Evolutionary conservation across 169 alveolate genomes (phyloP).

Genomic region (Plasmodium gaboni): DNA sequence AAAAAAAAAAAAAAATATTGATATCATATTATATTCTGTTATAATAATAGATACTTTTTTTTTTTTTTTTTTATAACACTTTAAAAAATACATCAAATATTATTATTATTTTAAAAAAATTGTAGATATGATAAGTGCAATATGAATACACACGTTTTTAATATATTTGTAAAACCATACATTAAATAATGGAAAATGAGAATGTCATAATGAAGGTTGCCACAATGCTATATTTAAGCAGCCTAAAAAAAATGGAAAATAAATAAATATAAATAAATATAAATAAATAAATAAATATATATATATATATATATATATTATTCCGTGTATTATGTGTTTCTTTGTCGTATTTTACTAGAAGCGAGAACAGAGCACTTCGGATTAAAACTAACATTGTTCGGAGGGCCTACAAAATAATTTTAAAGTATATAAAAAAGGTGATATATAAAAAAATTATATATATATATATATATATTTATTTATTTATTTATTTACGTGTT

Average conservation of each 20-base stretch:
- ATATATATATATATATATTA: too few species aligned
- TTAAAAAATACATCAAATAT: too few species aligned
- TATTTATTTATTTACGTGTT: too few species aligned
- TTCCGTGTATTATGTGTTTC: neutral
- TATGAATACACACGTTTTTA: too few species aligned
- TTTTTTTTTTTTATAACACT: too few species aligned
- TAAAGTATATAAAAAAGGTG: neutral
- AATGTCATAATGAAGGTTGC: constrained; percentile 48
- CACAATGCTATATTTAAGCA: constrained; percentile 62
- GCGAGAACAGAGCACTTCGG: constrained; percentile 63
- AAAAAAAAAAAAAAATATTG: too few species aligned
- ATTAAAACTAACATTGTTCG: constrained; percentile 55
- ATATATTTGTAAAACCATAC: too few species aligned
- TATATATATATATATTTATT: neutral
- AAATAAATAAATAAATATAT: neutral
- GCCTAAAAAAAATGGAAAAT: constrained; percentile 13
- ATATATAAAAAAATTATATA: neutral
- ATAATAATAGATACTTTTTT: too few species aligned
- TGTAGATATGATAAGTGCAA: too few species aligned
- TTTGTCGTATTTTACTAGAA: constrained; percentile 22
- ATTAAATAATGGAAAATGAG: neutral
- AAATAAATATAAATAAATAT: constrained; percentile 1
- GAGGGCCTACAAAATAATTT: constrained; percentile 35
- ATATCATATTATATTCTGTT: too few species aligned
- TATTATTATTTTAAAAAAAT: too few species aligned